Evolutionary conservation across 2,329 filamentous ascomycete genomes (phyloP).

Genomic region (Lasiodiplodia gonubiensis): DNA sequence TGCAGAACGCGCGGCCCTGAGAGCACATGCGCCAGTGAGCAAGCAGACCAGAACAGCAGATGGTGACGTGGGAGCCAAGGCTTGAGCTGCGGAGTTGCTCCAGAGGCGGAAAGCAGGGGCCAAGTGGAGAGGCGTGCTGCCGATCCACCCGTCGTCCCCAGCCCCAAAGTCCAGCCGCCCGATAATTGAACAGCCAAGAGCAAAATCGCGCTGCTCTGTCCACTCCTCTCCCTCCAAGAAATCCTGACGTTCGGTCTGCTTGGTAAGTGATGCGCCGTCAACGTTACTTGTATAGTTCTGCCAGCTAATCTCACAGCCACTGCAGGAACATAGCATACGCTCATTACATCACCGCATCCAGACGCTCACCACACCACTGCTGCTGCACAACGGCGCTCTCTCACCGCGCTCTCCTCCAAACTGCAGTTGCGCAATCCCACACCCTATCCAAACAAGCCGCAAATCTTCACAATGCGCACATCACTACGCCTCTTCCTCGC

Average conservation of each 20-base stretch:
- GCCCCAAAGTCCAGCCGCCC: conserved; percentile 22
- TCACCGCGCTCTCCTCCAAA: background rate
- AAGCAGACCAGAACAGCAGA: background rate
- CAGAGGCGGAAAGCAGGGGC: conserved; percentile 4
- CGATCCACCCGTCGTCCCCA: conserved; percentile 6
- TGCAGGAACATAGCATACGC: background rate
- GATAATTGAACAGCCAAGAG: conserved; percentile 14
- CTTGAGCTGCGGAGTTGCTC: conserved; percentile 17
- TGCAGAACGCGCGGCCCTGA: conserved; percentile 6
- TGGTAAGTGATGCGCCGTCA: conserved; percentile 6
- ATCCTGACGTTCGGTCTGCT: background rate
- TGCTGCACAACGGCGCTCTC: background rate
- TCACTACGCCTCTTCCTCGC: conserved; percentile 12
- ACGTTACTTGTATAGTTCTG: background rate
- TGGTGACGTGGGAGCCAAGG: conserved; percentile 21
- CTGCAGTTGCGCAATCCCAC: background rate
- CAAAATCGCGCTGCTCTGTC: background rate
- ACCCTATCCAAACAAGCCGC: background rate
- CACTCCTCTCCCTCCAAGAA: background rate
- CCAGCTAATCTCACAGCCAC: background rate
- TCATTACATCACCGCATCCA: background rate
- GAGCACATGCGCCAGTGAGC: background rate
- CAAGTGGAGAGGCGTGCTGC: conserved; percentile 5
- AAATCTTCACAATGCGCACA: conserved; percentile 10
- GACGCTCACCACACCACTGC: background rate